These are phyloP conservation scores for Pythium brachiatum DNA, from an alignment of 352 stramenopile genomes.

Conservation along the genomic window DNA sequence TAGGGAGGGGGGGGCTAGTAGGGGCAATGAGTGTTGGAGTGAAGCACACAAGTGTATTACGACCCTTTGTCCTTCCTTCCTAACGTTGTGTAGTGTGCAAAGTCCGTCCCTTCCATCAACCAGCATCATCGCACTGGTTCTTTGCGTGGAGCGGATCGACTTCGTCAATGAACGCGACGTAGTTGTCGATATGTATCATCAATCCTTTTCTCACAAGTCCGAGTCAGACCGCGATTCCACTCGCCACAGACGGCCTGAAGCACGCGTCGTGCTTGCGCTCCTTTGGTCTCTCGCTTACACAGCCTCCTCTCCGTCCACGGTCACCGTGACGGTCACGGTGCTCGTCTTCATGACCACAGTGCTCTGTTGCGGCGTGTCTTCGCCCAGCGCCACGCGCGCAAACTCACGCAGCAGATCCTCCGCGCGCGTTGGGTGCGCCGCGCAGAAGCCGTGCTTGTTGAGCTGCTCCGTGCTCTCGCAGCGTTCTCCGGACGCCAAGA, in stretches of 20 bases:
- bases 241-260: background rate
- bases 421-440: background rate
- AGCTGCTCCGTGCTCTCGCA: constrained; percentile 5
- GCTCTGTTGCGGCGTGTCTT: background rate
- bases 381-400: background rate
- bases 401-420: constrained; percentile 1
- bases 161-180: background rate
- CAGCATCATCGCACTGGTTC: constrained; percentile 2
- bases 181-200: background rate
- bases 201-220: background rate
- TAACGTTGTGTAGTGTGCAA: background rate
- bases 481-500: background rate
- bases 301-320: background rate
- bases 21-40: background rate
- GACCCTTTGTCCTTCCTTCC: background rate
- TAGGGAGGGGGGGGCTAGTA: too few species aligned
- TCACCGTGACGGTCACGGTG: background rate
- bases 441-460: constrained; percentile 5
- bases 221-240: background rate
- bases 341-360: background rate
- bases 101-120: background rate
- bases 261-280: background rate
- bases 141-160: background rate
- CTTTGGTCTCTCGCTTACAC: background rate
- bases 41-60: background rate